Evolutionary conservation across 2,329 filamentous ascomycete genomes (phyloP), one percentile per base, ranked within the genome.

Genomic region (Fusarium illudens): DNA sequence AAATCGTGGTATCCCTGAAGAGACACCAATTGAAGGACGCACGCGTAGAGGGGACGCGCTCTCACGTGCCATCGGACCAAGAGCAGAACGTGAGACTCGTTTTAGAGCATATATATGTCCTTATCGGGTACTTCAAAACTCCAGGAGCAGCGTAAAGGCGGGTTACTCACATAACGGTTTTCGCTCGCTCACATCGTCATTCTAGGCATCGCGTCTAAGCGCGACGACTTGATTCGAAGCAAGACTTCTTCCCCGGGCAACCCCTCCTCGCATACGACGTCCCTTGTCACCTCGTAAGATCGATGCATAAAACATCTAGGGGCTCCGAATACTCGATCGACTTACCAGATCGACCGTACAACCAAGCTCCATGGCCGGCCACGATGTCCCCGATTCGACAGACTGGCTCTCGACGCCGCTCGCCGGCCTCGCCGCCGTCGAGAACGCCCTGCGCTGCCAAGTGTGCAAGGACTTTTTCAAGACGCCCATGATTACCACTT

Each of bases 401-500:
- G 93, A 96, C 81, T 96, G 93, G 93, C 84, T 94, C 6, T 75
- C 82, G 11, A 96, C 93, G 12, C 86, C 89, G 2, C 83, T 96
- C 2, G 80, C 87, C 15, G 82, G 82, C 13, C 86, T 96, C 57
- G 84, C 89, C 49, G 82, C 87, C 13, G 87, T 99, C 66, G 96
- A 99, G 75, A 89, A 91, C 63, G 89, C 94, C 4, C 84, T 99
- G 19, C 92, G 96, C 72, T 99, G 96, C 80, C 93, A 98, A 79
- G 92, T 99, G 63, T 99, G 96, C 87, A 98, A 98, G 78, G 96
- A 99, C 79, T 97, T 98, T 80, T 98, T 92, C 82, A 89, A 89
- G 64, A 97, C 94, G 52, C 96, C 96, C 0, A 96, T 99, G 87
- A 90, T 97, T 66, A 99, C 96, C 1, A 92, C 92, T 1, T 99